Evolutionary conservation across 192 early-diverging fungal species (phyloP), one percentile per base, ranked within the genome.

Genomic region (Chytriomyces sp.): DNA sequence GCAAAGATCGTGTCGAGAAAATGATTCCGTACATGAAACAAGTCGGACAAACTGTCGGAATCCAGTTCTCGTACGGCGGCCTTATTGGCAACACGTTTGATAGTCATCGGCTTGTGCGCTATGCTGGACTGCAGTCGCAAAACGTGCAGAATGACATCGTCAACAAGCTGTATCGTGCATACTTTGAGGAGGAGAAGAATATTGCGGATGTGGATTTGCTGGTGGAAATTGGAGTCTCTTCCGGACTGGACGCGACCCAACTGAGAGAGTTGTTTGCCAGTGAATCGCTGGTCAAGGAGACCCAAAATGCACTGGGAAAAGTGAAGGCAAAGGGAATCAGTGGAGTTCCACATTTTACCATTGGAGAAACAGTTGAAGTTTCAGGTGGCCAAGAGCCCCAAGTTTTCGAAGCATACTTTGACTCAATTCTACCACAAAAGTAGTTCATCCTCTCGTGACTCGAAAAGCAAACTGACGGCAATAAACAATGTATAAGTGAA

Each of bases 281-380:
- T 23, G 80, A 83, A 28, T 79, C 90, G 13, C 89, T 88, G 35
- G 67, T 82, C 0, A 78, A 84, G 18, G 85, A 87, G 24, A 79
- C 91, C 13, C 78, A 84, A 59, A 66, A 80, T 3, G 80, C 83
- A 35, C 82, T 93, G 43, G 76, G 79, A 44, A 63, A 81, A 3
- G 83, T 82, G 0, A 80, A 81, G 28, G 9, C 72, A 0, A 67
- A 83, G 44, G 86, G 89, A 9, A 83, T 93, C 7, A 78, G 80
- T 24, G 92, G 93, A 53, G 93, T 94, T 24, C 93, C 93, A 44
- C 84, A 91, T 62, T 90, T 91, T 67, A 87, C 84, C 11, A 90
- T 93, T 72, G 78, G 87, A 11, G 81, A 86, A 62, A 89, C 35
- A 1, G 35, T 35, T 35, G 35, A 35, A 35, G 35, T 35, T 35